Percentiles rank a stretch among this genome's conserved stretches.
Conservation (phyloP, 768 basidiomycete genomes). For the Mycena vitilis region DNA sequence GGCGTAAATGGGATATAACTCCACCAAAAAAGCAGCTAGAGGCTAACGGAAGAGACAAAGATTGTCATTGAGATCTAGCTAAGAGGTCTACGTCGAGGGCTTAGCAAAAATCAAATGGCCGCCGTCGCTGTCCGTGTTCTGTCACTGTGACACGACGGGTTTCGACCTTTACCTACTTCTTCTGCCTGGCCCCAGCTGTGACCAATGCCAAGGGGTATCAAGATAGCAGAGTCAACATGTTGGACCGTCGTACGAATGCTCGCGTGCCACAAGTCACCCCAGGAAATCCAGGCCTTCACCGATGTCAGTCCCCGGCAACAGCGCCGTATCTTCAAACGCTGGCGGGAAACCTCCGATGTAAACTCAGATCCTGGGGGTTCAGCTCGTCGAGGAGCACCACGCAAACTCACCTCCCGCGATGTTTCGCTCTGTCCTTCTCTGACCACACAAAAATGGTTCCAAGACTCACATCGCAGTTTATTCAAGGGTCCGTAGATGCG, state of each 20-base stretch:
- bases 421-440: not conserved
- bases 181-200: not conserved
- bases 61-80: not conserved
- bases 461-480: not conserved
- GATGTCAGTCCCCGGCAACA: slow-evolving; percentile 17
- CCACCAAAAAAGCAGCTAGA: not conserved
- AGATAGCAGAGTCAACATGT: slow-evolving; percentile 4
- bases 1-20: not conserved
- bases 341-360: slow-evolving; percentile 10
- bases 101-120: not conserved
- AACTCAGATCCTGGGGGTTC: not conserved
- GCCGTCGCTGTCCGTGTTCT: not conserved
- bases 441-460: not conserved
- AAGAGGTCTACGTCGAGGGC: not conserved
- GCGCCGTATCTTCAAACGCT: slow-evolving; percentile 12
- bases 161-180: not conserved
- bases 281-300: slow-evolving; percentile 8
- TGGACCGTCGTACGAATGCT: slow-evolving; percentile 17
- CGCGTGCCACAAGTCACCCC: not conserved
- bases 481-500: not conserved
- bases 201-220: slow-evolving; percentile 16
- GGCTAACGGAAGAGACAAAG: not conserved
- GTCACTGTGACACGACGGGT: not conserved
- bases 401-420: not conserved
- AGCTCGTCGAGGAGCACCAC: not conserved